These are phyloP conservation scores for Pleurotus salmoneostramineus DNA, from an alignment of 768 basidiomycete species.

Conservation along the genomic window DNA sequence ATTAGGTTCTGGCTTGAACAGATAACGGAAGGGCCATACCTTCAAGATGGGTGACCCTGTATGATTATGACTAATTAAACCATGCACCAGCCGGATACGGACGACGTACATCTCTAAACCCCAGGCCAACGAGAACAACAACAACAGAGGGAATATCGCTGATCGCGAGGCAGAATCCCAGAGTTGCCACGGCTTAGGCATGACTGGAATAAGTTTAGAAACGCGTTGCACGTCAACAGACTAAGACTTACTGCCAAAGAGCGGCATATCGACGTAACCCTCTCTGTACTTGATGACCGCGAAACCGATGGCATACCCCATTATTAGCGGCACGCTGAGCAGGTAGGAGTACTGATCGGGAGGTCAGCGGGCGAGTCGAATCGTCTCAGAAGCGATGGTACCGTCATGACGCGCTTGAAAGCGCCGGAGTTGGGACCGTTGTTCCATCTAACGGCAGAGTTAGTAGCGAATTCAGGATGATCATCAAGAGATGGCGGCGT, in stretches of 20 bases:
- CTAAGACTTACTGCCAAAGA: slow-evolving; percentile 43
- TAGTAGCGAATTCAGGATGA: neutral
- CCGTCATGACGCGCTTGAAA: slow-evolving; percentile 86
- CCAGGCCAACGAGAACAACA: slow-evolving; percentile 68
- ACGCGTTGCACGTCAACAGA: slow-evolving; percentile 1
- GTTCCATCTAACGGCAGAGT: slow-evolving; percentile 52
- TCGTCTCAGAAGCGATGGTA: slow-evolving; percentile 25
- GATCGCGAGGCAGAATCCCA: slow-evolving; percentile 46
- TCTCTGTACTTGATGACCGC: slow-evolving; percentile 69
- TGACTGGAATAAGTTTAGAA: slow-evolving; percentile 32
- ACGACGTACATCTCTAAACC: slow-evolving; percentile 64
- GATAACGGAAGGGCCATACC: slow-evolving; percentile 30
- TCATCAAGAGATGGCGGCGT: neutral
- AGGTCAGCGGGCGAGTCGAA: neutral
- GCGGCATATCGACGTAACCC: slow-evolving; percentile 49
- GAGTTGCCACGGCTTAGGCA: slow-evolving; percentile 57
- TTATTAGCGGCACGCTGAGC: slow-evolving; percentile 55
- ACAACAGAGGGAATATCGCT: slow-evolving; percentile 62
- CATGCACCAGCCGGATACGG: neutral
- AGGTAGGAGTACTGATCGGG: slow-evolving; percentile 67
- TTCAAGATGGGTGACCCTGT: slow-evolving; percentile 77
- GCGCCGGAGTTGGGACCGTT: slow-evolving; percentile 63
- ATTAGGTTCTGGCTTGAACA: neutral
- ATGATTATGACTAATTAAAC: neutral
- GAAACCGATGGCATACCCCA: slow-evolving; percentile 58